Conservation (phyloP, 2,329 filamentous ascomycete genomes). For the Colletotrichum sp. region DNA sequence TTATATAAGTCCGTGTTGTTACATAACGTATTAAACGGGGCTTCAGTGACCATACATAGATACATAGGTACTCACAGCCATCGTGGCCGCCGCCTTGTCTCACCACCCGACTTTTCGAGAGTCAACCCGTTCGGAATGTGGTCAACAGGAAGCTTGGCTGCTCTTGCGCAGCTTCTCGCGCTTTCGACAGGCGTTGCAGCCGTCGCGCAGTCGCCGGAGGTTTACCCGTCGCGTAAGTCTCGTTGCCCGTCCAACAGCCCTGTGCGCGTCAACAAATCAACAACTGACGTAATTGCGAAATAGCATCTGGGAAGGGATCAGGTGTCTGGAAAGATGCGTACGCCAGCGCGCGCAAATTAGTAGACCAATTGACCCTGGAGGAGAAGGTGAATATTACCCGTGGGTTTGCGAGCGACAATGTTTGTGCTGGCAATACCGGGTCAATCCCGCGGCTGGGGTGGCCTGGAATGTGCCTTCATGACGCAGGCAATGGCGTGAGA, state of each 20-base stretch:
- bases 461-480: constrained; percentile 54
- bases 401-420: constrained; percentile 41
- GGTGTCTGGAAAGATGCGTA: constrained; percentile 63
- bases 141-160: neutral
- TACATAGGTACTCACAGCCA: neutral
- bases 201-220: neutral
- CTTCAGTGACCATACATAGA: neutral
- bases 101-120: neutral
- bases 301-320: neutral
- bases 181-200: neutral
- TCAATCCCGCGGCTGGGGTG: constrained; percentile 49
- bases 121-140: neutral
- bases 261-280: neutral
- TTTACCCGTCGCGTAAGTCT: constrained; percentile 1
- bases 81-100: neutral
- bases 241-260: neutral
- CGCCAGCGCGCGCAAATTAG: constrained; percentile 59
- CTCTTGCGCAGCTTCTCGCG: neutral
- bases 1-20: neutral
- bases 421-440: constrained; percentile 52
- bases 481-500: constrained; percentile 54
- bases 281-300: neutral
- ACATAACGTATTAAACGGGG: neutral
- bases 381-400: constrained; percentile 61
- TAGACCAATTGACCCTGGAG: constrained; percentile 67